Evolutionary conservation across 805 yeast genomes (phyloP), one percentile per base, ranked within the genome.

Genomic region (Pichia phayaonensis): DNA sequence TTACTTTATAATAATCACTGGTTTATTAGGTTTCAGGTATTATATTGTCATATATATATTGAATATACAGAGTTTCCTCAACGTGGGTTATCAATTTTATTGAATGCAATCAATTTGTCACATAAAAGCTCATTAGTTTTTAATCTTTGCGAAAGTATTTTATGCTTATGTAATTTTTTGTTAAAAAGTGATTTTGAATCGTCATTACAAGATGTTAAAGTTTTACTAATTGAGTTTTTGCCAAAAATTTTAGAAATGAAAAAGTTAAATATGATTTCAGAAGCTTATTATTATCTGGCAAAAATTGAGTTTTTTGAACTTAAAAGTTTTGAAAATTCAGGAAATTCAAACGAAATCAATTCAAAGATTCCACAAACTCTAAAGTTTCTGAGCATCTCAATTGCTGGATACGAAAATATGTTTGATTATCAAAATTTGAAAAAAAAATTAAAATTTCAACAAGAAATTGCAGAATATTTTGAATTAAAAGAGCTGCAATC

Each of bases 41-140:
- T 80, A 46, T 75, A 77, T 56, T 72, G 79, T 42, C 58, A 66
- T 15, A 68, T 79, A 1, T 64, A 80, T 51, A 56, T 73, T 23
- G 56, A 64, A 6, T 61, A 75, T 16, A 74, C 77, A 0, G 24
- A 46, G 4, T 64, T 72, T 5, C 76, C 80, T 15, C 62, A 74
- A 11, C 70, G 84, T 50, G 79, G 77, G 0, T 54, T 83, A 10
- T 73, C 84, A 0, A 59, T 74, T 20, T 58, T 81, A 0, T 60
- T 77, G 7, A 78, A 77, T 53, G 72, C 80, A 47, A 63, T 84
- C 2, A 72, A 75, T 44, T 58, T 71, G 13, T 76, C 85, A 0
- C 71, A 72, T 21, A 59, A 62, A 4, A 69, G 76, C 10, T 79
- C 83, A 1, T 70, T 77, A 48, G 62, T 70, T 3, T 61, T 75